Percentiles rank a stretch among this genome's conserved stretches.
Conservation (phyloP, 768 basidiomycete genomes). For the Tulasnella sp. region DNA sequence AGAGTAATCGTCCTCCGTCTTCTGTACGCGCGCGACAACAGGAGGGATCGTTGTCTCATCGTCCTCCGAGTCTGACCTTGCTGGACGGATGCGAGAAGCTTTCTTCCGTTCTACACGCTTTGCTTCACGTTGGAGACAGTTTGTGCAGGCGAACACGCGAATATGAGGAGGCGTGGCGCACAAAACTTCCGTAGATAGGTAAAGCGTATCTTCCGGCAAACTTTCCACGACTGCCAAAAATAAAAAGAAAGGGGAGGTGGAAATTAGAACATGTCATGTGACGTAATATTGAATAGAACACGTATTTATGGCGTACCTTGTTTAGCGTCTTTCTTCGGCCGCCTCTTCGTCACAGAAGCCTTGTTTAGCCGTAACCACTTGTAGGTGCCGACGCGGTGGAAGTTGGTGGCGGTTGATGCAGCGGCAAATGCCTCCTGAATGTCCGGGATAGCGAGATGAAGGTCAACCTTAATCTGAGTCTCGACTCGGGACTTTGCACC, state of each 20-base stretch:
- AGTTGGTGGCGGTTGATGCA: conserved; percentile 33
- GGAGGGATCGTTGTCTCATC: conserved; percentile 38
- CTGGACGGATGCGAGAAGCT: conserved; percentile 65
- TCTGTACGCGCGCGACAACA: conserved; percentile 3
- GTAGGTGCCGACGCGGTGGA: conserved; percentile 80
- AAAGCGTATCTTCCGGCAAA: conserved; percentile 51
- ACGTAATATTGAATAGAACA: too few species aligned
- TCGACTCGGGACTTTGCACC: conserved; percentile 92
- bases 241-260: conserved; percentile 19
- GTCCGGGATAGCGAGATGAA: conserved; percentile 42
- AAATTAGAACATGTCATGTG: not conserved
- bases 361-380: conserved; percentile 72
- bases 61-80: conserved; percentile 41
- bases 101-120: conserved; percentile 84
- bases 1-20: conserved; percentile 21
- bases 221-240: conserved; percentile 45
- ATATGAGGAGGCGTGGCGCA: conserved; percentile 71
- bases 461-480: conserved; percentile 76
- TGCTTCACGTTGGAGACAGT: conserved; percentile 78
- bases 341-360: conserved; percentile 71
- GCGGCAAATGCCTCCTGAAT: conserved; percentile 32
- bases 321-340: conserved; percentile 72
- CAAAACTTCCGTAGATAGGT: conserved; percentile 58
- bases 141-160: conserved; percentile 69
- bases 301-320: conserved; percentile 40